Percentiles rank a stretch among this genome's conserved stretches.
Conservation (phyloP, 2,329 filamentous ascomycete species). For the Botrytis pseudocinerea region DNA sequence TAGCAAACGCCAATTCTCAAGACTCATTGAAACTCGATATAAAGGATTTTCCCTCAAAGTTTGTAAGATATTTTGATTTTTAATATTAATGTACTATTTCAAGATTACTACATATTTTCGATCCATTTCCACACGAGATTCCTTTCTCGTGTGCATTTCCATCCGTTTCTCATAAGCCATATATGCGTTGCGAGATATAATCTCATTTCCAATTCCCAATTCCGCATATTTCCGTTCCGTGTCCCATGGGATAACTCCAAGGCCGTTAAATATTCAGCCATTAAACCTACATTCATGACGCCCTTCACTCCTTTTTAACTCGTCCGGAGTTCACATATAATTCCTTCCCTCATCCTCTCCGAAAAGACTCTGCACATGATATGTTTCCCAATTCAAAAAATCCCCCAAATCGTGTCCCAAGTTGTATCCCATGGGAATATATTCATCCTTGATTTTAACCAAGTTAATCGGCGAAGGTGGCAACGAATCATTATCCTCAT, state of each 20-base stretch:
- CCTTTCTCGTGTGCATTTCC: background rate
- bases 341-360: conserved; percentile 16
- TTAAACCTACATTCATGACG: background rate
- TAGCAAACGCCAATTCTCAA: too few relatives aligned
- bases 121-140: background rate
- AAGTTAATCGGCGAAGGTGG: conserved; percentile 36
- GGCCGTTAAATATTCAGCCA: background rate
- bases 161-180: conserved; percentile 5
- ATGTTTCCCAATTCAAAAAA: conserved; percentile 56
- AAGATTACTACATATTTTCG: background rate
- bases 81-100: background rate
- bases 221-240: background rate
- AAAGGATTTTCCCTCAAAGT: fast-evolving
- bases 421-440: conserved; percentile 62
- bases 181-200: background rate
- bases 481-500: conserved; percentile 22
- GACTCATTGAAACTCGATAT: background rate
- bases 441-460: conserved; percentile 34
- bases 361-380: conserved; percentile 29
- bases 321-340: background rate
- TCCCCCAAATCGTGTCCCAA: conserved; percentile 59
- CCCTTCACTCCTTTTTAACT: background rate
- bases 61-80: background rate
- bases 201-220: background rate
- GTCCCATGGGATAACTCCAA: background rate